Conservation (phyloP, 148 eudicot species). For the Bassia scoparia region DNA sequence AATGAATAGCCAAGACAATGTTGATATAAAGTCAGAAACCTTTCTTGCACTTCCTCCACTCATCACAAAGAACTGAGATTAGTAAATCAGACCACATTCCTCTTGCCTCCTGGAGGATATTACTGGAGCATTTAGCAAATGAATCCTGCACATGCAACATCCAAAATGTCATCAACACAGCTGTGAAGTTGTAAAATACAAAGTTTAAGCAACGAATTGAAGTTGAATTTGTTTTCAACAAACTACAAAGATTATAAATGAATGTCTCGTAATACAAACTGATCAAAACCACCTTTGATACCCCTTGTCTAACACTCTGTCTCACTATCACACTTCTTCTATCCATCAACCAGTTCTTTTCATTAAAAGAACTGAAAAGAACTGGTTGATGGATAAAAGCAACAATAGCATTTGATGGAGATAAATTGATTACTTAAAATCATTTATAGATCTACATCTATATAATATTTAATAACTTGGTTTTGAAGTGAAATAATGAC, state of each 20-base stretch:
- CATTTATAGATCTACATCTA: no score
- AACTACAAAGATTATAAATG: background rate
- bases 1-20: background rate
- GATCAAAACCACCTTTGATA: background rate
- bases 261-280: background rate
- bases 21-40: slow-evolving; percentile 40
- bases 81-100: slow-evolving; percentile 85
- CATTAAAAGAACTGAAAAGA: no score
- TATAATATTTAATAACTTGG: no score
- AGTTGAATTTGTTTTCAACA: background rate
- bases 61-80: slow-evolving; percentile 62
- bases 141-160: slow-evolving; percentile 48
- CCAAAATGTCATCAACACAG: slow-evolving; percentile 11
- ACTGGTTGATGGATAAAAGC: no score
- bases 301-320: background rate
- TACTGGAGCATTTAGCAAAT: slow-evolving; percentile 39
- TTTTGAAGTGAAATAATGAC: no score
- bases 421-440: no score
- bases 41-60: slow-evolving; percentile 96
- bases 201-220: background rate
- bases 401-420: no score
- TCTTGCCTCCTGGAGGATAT: slow-evolving; percentile 55
- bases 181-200: background rate
- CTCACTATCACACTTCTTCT: background rate
- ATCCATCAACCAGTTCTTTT: no score